Percentiles rank a stretch among this genome's conserved stretches.
phyloP scores from a whole-genome alignment of 2,329 filamentous ascomycete genomes.

The Beauveria sp. region DNA sequence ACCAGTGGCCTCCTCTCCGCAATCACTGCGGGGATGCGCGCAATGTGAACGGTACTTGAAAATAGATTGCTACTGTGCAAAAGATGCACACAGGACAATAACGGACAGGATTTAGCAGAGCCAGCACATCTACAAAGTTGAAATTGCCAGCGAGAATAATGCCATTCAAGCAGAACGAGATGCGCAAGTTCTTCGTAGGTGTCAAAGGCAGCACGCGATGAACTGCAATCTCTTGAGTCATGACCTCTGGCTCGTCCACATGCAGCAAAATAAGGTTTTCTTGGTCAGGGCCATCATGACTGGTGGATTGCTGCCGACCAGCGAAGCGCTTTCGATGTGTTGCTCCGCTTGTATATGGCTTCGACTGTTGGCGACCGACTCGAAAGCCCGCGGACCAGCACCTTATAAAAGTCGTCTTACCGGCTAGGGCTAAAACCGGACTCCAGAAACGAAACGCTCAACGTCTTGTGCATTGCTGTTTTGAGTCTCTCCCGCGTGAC shows the following conservation, averaged over 20 bases:
- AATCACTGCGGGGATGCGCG: constrained; percentile 4
- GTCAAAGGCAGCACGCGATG: not conserved
- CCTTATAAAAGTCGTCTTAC: not conserved
- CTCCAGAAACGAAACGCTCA: not conserved
- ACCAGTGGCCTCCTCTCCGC: constrained; percentile 4
- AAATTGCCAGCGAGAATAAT: not conserved
- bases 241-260: not conserved
- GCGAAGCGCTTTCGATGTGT: not conserved
- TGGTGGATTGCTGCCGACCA: not conserved
- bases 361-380: not conserved
- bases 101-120: not conserved
- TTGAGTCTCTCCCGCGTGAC: not conserved
- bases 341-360: not conserved
- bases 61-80: not conserved
- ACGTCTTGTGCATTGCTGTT: not conserved
- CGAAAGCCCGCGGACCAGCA: not conserved
- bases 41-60: not conserved
- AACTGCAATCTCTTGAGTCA: not conserved
- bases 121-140: too few species aligned
- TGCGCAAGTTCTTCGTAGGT: too few species aligned
- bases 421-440: not conserved
- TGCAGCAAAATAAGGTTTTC: not conserved
- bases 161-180: too few species aligned
- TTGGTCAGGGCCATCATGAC: not conserved
- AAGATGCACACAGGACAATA: too few species aligned